Percentiles rank a stretch among this genome's conserved stretches.
phyloP scores from a whole-genome alignment of 768 basidiomycete genomes.

The Tephrocybe sp. region DNA sequence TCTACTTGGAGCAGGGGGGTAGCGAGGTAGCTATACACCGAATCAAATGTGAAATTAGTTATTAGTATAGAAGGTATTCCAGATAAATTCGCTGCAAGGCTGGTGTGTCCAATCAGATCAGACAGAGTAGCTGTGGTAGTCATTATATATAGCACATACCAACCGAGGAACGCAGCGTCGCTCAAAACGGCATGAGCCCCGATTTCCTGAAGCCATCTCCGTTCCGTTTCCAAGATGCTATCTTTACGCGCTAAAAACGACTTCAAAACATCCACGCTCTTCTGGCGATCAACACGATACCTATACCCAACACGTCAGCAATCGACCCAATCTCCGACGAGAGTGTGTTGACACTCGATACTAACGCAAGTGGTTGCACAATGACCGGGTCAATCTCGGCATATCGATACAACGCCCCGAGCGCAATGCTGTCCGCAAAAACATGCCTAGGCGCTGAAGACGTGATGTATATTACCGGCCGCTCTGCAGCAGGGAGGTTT shows the following conservation, averaged over 20 bases:
- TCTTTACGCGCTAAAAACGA: slow-evolving; percentile 58
- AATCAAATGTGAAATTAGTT: slow-evolving; percentile 85
- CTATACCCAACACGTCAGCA: slow-evolving; percentile 29
- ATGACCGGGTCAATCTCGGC: slow-evolving; percentile 79
- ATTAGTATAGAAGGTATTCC: slow-evolving; percentile 69
- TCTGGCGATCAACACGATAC: slow-evolving; percentile 70
- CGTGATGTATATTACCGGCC: slow-evolving; percentile 57
- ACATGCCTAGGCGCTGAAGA: slow-evolving; percentile 75
- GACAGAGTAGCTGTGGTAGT: neutral
- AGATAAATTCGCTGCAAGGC: slow-evolving; percentile 62
- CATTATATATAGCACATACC: slow-evolving; percentile 38
- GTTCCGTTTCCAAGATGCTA: slow-evolving; percentile 49
- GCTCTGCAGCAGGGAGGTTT: slow-evolving; percentile 31
- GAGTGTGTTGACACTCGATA: slow-evolving; percentile 1
- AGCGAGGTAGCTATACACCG: slow-evolving; percentile 75
- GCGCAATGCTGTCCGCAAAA: slow-evolving; percentile 59
- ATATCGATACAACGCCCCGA: slow-evolving; percentile 65
- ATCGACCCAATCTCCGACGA: neutral
- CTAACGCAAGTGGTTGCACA: slow-evolving; percentile 76
- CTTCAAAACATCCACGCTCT: slow-evolving; percentile 62
- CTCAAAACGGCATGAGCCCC: slow-evolving; percentile 61
- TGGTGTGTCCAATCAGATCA: slow-evolving; percentile 20
- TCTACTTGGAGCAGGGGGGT: slow-evolving; percentile 46
- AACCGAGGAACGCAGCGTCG: slow-evolving; percentile 77
- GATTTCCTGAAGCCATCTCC: slow-evolving; percentile 51